Evolutionary conservation across 2,329 filamentous ascomycete genomes (phyloP).

Genomic region (Taxawa tesnikishii): DNA sequence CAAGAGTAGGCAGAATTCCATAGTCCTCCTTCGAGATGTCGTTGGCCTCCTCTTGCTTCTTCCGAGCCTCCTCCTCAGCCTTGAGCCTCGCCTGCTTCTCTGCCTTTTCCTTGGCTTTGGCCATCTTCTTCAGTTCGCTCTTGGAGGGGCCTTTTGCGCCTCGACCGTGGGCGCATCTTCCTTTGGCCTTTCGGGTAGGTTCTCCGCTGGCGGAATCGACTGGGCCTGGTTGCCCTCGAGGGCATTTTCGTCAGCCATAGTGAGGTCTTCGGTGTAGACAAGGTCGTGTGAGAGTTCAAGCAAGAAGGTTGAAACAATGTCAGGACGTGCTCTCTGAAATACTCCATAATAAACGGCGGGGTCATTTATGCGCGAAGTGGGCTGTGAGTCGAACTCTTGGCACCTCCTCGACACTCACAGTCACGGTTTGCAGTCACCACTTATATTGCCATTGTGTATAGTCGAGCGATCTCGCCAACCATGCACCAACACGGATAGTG

Average conservation of each 20-base stretch:
- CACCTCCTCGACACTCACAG: no score
- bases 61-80: constrained; percentile 57
- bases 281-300: no score
- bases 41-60: constrained; percentile 52
- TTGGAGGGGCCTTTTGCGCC: constrained; percentile 49
- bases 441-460: no score
- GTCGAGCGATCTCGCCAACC: no score
- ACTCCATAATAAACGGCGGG: no score
- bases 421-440: no score
- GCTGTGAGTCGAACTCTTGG: no score
- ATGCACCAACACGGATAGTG: no score
- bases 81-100: constrained; percentile 54
- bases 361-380: no score
- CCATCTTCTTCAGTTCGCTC: constrained; percentile 74
- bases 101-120: constrained; percentile 78
- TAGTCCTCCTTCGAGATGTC: constrained; percentile 67
- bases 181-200: constrained; percentile 20
- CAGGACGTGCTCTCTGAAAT: no score
- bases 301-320: no score
- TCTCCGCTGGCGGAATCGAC: constrained; percentile 13
- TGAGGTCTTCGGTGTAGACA: no score
- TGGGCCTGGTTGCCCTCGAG: constrained; percentile 8
- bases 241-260: constrained; percentile 13
- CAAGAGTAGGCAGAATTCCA: constrained; percentile 52
- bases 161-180: constrained; percentile 12